Evolutionary conservation across 1,139 yeast genomes (phyloP).

Genomic region (Candida tunisiensis): DNA sequence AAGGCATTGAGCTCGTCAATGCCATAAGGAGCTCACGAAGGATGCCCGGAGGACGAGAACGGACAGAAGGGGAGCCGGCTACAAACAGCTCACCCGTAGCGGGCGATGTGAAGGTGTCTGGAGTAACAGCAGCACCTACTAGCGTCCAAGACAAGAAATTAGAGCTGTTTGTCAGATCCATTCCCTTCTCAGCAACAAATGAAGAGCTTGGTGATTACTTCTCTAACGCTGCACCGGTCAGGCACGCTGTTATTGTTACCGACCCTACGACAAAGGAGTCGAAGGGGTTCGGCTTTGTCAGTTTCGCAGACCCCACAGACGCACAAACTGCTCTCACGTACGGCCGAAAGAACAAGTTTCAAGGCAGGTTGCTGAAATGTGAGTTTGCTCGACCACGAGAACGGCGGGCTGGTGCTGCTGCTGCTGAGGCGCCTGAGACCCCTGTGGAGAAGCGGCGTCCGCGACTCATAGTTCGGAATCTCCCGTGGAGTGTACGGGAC

Average conservation of each 20-base stretch:
- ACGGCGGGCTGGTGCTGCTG: slow-evolving; percentile 29
- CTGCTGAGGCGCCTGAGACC: slow-evolving; percentile 7
- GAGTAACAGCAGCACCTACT: too few species aligned
- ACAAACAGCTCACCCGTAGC: too few species aligned
- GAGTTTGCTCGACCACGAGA: slow-evolving; percentile 90
- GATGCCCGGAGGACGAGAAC: too few species aligned
- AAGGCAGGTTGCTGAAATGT: slow-evolving; percentile 50
- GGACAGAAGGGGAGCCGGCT: too few species aligned
- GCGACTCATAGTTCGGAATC: slow-evolving; percentile 71
- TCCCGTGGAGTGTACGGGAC: slow-evolving; percentile 91
- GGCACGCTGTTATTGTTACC: slow-evolving; percentile 83
- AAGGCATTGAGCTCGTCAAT: too few species aligned
- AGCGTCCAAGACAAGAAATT: too few species aligned
- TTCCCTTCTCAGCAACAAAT: slow-evolving; percentile 67
- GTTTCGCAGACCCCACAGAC: slow-evolving; percentile 76
- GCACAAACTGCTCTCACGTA: slow-evolving; percentile 58
- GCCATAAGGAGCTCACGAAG: too few species aligned
- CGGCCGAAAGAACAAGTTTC: slow-evolving; percentile 48
- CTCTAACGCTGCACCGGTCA: slow-evolving; percentile 86
- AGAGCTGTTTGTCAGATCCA: slow-evolving; percentile 62
- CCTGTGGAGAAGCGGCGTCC: slow-evolving; percentile 49
- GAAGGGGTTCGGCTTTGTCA: slow-evolving; percentile 92
- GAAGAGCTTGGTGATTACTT: slow-evolving; percentile 72
- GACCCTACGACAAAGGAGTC: slow-evolving; percentile 54
- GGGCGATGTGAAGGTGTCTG: too few species aligned